Percentiles rank a stretch among this genome's conserved stretches.
phyloP scores from a whole-genome alignment of 768 basidiomycete genomes.

The Collybia sordida region DNA sequence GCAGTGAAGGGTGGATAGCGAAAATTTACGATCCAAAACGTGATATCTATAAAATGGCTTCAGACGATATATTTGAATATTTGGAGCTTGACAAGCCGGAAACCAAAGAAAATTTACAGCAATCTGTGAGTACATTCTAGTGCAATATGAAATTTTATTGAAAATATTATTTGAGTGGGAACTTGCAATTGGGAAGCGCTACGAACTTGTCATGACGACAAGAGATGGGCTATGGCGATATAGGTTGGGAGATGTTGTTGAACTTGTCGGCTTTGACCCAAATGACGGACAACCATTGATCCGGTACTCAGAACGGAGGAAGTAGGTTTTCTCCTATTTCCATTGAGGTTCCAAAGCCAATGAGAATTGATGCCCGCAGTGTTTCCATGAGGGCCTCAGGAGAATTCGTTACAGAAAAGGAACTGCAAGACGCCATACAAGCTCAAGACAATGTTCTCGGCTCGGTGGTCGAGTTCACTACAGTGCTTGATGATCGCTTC shows the following conservation, averaged over 20 bases:
- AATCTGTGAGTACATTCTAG: neutral
- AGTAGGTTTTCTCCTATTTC: neutral
- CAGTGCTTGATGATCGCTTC: constrained; percentile 10
- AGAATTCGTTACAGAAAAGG: constrained; percentile 13
- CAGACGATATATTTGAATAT: constrained; percentile 9
- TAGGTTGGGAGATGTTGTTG: constrained; percentile 7
- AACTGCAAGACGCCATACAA: constrained; percentile 4
- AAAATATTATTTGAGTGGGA: constrained; percentile 3
- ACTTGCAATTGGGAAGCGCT: constrained; percentile 1
- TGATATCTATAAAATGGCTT: constrained; percentile 4
- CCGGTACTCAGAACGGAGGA: constrained; percentile 6
- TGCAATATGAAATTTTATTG: neutral
- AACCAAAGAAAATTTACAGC: constrained; percentile 2
- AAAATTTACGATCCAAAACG: constrained; percentile 3
- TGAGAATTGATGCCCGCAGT: neutral
- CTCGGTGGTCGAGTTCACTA: constrained; percentile 11
- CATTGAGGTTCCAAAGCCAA: neutral
- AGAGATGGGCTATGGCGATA: constrained; percentile 12
- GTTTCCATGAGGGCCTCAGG: constrained; percentile 7
- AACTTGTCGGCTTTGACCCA: constrained; percentile 6
- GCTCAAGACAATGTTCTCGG: constrained; percentile 6
- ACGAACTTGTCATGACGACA: constrained; percentile 9
- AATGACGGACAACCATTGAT: constrained; percentile 7
- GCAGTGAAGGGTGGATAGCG: constrained; percentile 7
- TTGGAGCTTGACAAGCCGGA: constrained; percentile 4